Percentiles rank a stretch among this genome's conserved stretches.
phyloP scores from a whole-genome alignment of 1,284 basidiomycete genomes.

The Taiwanofungus camphoratus region DNA sequence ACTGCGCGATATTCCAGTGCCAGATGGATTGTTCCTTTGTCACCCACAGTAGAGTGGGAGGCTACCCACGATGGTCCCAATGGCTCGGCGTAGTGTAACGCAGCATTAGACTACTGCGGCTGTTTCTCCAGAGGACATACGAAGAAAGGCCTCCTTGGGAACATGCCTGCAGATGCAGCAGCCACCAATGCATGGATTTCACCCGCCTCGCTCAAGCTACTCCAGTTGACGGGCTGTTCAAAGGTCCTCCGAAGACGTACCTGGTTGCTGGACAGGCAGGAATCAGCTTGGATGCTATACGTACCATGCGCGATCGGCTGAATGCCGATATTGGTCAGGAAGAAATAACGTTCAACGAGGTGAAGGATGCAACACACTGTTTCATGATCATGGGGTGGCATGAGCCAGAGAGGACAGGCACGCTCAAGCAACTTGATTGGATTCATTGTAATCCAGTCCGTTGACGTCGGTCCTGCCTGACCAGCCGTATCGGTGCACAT shows the following conservation, averaged over 20 bases:
- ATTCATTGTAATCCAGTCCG: too few relatives aligned
- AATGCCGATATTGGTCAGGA: slow-evolving; percentile 24
- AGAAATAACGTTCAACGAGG: slow-evolving; percentile 24
- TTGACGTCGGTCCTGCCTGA: too few relatives aligned
- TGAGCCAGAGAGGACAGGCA: slow-evolving; percentile 43
- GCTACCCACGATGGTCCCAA: slow-evolving; percentile 15
- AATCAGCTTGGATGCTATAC: slow-evolving; percentile 25
- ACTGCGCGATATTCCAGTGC: slow-evolving; percentile 19
- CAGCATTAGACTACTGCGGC: slow-evolving; percentile 11
- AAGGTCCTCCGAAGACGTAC: slow-evolving; percentile 30
- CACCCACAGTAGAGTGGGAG: slow-evolving; percentile 35
- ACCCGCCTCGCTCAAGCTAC: slow-evolving; percentile 35
- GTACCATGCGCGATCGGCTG: slow-evolving; percentile 23
- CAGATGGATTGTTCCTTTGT: slow-evolving; percentile 35
- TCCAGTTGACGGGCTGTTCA: slow-evolving; percentile 24
- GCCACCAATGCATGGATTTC: slow-evolving; percentile 47
- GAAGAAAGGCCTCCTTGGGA: slow-evolving; percentile 17
- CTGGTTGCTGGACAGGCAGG: slow-evolving; percentile 30
- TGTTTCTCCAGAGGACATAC: slow-evolving; percentile 15
- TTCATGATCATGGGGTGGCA: slow-evolving; percentile 44
- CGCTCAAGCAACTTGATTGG: too few relatives aligned
- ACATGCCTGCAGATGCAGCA: slow-evolving; percentile 24
- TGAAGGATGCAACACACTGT: slow-evolving; percentile 41
- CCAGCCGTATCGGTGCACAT: too few relatives aligned
- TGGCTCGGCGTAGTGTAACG: slow-evolving; percentile 16